Percentiles rank a stretch among this genome's conserved stretches.
phyloP scores from a whole-genome alignment of 1,284 basidiomycete species.

The Heliocybe sulcata region DNA sequence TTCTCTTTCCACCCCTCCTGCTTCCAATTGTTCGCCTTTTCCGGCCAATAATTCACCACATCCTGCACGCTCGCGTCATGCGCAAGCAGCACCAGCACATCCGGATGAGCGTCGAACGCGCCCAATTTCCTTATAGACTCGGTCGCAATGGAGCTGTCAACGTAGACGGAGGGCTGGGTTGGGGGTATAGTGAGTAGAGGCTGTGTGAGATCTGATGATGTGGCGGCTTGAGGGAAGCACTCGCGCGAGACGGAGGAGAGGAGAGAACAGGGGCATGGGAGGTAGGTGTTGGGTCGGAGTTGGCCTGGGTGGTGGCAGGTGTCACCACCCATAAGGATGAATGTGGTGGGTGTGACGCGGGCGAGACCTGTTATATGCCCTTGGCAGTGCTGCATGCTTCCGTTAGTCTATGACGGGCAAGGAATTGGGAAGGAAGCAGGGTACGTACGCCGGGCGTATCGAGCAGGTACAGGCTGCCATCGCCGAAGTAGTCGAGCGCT shows the following conservation, averaged over 20 bases:
- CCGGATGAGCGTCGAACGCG: slow-evolving; percentile 13
- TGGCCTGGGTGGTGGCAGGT: slow-evolving; percentile 15
- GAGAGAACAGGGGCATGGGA: slow-evolving; percentile 13
- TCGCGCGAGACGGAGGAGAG: slow-evolving; percentile 1
- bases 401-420: background rate
- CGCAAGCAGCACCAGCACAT: slow-evolving; percentile 15
- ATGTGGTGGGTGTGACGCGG: slow-evolving; percentile 14
- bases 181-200: slow-evolving; percentile 6
- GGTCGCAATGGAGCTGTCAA: slow-evolving; percentile 5
- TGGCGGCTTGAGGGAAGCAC: slow-evolving; percentile 9
- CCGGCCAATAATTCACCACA: slow-evolving; percentile 11
- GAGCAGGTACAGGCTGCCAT: slow-evolving; percentile 18
- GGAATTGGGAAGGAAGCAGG: background rate
- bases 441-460: slow-evolving; percentile 14
- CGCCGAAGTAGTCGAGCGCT: slow-evolving; percentile 15
- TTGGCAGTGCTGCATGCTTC: background rate
- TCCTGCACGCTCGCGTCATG: slow-evolving; percentile 9
- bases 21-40: slow-evolving; percentile 14
- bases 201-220: background rate
- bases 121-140: slow-evolving; percentile 9
- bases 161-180: slow-evolving; percentile 9
- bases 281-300: slow-evolving; percentile 12
- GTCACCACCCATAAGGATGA: slow-evolving; percentile 17
- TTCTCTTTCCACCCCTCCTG: slow-evolving; percentile 15
- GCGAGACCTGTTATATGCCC: slow-evolving; percentile 16